Evolutionary conservation across 345 rosid genomes (phyloP), one percentile per base, ranked within the genome.

Genomic region (Sonneratia caseolaris): DNA sequence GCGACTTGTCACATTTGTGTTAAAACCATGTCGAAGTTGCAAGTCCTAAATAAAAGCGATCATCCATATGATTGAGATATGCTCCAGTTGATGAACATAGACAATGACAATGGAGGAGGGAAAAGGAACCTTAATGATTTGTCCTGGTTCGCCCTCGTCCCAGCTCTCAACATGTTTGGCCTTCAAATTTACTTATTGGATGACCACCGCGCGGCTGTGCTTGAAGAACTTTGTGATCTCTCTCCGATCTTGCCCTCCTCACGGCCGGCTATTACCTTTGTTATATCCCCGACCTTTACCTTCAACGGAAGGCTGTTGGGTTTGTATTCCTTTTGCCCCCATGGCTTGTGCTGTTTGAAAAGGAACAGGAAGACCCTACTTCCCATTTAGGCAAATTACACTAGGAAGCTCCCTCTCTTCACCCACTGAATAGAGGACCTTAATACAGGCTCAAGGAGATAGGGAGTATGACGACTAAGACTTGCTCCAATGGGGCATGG

Each of bases 281-380:
- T 88, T 4, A 91, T 86, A 74, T 94, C 97, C 57, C 99, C 97
- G 22, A 89, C 32, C 84, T 89, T 91, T 73, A 95, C 96, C 68
- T 91, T 97, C 96, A 95, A 90, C 76, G 97, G 98, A 76, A 91
- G 97, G 79, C 96, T 87, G 82, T 94, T 94, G 55, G 93, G 92
- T 79, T 94, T 91, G 74, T 97, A 91, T 73, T 94, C 75, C 80
- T 87, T 91, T 18, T 91, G 83, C 79, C 91, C 97, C 99, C 97
- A 91, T 57, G 79, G 87, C 79, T 91, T 94, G 55, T 90, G 83
- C 97, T 91, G 90, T 64, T 43, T 67, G 38, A 68, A 48, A 47
- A 51, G 71, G 56, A 51, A 22, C 45, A 68, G 64, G 59, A 59
- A 27, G 48, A 59, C 42, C 8, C 8, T 72, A 64, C 19, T 27